A percentile compares a stretch with the other conserved stretches of the same genome.
phyloP scores from a whole-genome alignment of 345 rosid genomes.

The Gossypium sturtianum region DNA sequence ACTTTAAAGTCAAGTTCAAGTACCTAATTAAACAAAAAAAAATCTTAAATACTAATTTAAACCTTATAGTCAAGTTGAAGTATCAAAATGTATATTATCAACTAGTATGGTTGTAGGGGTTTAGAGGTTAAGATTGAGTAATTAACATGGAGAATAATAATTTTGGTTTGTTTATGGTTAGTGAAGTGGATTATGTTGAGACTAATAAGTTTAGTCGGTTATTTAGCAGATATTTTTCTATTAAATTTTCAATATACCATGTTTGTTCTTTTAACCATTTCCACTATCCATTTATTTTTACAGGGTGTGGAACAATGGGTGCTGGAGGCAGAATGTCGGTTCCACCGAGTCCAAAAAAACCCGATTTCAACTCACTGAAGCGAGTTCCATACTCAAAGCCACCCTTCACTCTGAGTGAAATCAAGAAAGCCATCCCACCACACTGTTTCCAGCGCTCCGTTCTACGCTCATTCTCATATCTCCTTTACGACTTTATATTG shows the following conservation, averaged over 20 bases:
- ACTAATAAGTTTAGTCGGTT: background rate
- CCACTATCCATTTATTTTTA: background rate
- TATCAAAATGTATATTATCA: no score
- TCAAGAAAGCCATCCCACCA: slow-evolving; percentile 83
- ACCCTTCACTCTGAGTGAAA: slow-evolving; percentile 57
- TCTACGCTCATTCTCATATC: slow-evolving; percentile 67
- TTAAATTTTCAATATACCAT: no score
- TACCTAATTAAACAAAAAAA: no score
- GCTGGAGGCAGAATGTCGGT: slow-evolving; percentile 73
- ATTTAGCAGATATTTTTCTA: background rate
- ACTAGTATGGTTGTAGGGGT: no score
- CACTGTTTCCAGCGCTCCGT: slow-evolving; percentile 87
- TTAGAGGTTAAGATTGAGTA: no score
- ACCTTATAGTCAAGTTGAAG: no score
- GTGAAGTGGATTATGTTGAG: background rate
- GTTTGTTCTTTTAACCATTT: background rate
- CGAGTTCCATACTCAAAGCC: slow-evolving; percentile 65
- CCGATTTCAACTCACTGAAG: slow-evolving; percentile 26
- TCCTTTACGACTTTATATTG: slow-evolving; percentile 47
- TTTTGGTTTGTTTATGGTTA: no score
- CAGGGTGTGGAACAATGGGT: slow-evolving; percentile 59
- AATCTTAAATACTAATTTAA: no score
- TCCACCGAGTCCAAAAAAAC: slow-evolving; percentile 32
- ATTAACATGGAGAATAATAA: no score
- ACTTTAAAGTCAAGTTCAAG: no score